phyloP scores from a whole-genome alignment of 148 eudicot genomes.

The Rhododendron henanense region DNA sequence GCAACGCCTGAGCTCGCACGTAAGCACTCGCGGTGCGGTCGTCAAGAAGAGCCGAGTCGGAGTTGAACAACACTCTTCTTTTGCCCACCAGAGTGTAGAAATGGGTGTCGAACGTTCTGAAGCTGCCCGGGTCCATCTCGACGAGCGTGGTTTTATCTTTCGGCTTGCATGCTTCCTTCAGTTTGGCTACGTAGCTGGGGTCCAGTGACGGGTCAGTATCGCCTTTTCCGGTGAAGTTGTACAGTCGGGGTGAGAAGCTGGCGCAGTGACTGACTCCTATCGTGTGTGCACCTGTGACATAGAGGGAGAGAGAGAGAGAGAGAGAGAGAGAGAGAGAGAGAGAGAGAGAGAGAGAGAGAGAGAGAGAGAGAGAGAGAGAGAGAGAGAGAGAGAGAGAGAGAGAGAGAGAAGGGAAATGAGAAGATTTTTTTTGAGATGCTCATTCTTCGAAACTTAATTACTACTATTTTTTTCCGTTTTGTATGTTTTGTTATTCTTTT shows the following conservation, averaged over 20 bases:
- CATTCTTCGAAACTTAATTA: no score
- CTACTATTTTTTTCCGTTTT: no score
- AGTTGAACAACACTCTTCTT: slow-evolving; percentile 46
- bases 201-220: slow-evolving; percentile 52
- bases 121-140: slow-evolving; percentile 45
- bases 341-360: background rate
- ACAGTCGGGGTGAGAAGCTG: slow-evolving; percentile 32
- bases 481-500: no score
- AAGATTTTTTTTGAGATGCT: background rate
- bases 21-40: slow-evolving; percentile 31
- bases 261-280: slow-evolving; percentile 56
- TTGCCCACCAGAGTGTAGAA: slow-evolving; percentile 45
- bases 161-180: slow-evolving; percentile 33
- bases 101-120: slow-evolving; percentile 33
- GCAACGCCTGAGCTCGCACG: slow-evolving; percentile 21
- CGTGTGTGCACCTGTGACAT: slow-evolving; percentile 50
- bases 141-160: slow-evolving; percentile 23
- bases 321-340: no score
- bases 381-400: background rate
- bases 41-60: slow-evolving; percentile 54
- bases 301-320: background rate
- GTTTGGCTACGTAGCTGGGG: slow-evolving; percentile 23
- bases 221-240: slow-evolving; percentile 63
- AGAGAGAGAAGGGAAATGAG: background rate
- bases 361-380: no score